Evolutionary conservation across 2,329 filamentous ascomycete species (phyloP), one percentile per base, ranked within the genome.

Genomic region (Calonectria pteridis): DNA sequence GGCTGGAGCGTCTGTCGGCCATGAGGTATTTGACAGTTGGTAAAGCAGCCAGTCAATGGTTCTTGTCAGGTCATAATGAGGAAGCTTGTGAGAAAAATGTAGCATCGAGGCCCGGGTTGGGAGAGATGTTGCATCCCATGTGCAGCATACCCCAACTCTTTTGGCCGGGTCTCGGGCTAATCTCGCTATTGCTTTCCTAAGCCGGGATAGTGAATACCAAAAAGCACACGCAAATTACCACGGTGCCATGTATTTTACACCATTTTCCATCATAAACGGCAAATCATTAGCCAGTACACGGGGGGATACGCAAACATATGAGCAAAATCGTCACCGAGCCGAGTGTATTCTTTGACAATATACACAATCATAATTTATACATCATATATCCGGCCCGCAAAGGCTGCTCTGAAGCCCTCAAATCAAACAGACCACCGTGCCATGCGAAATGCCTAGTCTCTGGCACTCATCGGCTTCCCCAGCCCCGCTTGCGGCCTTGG

Each of bases 1-100:
- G 82, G 58, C 82, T 84, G 20, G 74, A 23, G 28, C 73, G 69
- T 73, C 77, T 75, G 43, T 67, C 67, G 18, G 23, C 31, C 77
- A 79, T 79, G 33, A 29, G 2, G 29, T 37, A 29, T 29, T 33
- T 40, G 5, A 14, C 23, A 26, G 37, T 23, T 14, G 13, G 20
- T 50, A 53, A 63, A 50, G 51, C 63, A 55, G 64, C 29, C 58
- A 65, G 64, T 31, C 33, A 35, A 67, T 26, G 6, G 20, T 18
- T 51, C 13, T 11, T 14, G 14, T 28, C 6, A 26, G 7, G 23
- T 16, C 29, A 28, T 7, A 28, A 28, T 28, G n/a, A 28, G 13
- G 51, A 26, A 14, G 3, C 11, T 40, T 33, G 33, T 16, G 23
- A 43, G 18, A n/a, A 6, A 6, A 26, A 37, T 18, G 4, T 18